Percentiles rank a stretch among this genome's conserved stretches.
Conservation (phyloP, 202 grass and related monocot species). For the Schoenoplectus triqueter region DNA sequence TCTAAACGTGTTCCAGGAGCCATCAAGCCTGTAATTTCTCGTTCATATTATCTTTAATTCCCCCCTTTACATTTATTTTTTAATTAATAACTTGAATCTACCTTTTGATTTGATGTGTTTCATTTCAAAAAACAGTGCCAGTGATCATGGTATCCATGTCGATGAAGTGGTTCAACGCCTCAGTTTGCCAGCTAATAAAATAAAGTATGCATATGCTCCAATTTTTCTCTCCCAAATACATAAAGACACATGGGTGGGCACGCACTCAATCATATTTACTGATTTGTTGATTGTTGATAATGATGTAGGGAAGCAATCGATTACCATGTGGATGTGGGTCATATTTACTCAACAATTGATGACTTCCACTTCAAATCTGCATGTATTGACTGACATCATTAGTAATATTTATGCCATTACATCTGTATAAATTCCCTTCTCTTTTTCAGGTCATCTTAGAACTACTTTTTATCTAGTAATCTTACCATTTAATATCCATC, state of each 20-base stretch:
- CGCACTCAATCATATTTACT: not conserved
- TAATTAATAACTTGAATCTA: not conserved
- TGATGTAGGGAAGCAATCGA: constrained; percentile 65
- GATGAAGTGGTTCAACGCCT: constrained; percentile 72
- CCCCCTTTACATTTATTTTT: not conserved
- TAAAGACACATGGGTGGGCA: not conserved
- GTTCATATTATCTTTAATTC: constrained; percentile 23
- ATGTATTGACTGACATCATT: not conserved
- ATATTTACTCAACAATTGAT: constrained; percentile 83
- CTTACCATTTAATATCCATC: not conserved
- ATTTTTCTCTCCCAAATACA: constrained; percentile 1
- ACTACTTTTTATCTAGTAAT: constrained; percentile 2
- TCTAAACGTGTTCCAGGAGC: constrained; percentile 74
- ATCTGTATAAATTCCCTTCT: constrained; percentile 17
- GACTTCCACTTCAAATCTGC: constrained; percentile 76
- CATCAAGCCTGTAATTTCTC: constrained; percentile 68
- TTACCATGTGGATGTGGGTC: constrained; percentile 49
- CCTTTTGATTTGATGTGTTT: constrained; percentile 12
- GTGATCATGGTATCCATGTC: constrained; percentile 80
- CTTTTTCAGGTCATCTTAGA: not conserved
- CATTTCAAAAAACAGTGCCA: constrained; percentile 48
- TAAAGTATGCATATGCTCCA: constrained; percentile 46
- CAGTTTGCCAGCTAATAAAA: constrained; percentile 47
- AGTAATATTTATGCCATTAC: not conserved
- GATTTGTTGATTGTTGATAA: constrained; percentile 1